A percentile compares a stretch with the other conserved stretches of the same genome.
These are phyloP conservation scores for Articulospora tetracladia DNA, from an alignment of 495 filamentous ascomycete species.

Conservation along the genomic window DNA sequence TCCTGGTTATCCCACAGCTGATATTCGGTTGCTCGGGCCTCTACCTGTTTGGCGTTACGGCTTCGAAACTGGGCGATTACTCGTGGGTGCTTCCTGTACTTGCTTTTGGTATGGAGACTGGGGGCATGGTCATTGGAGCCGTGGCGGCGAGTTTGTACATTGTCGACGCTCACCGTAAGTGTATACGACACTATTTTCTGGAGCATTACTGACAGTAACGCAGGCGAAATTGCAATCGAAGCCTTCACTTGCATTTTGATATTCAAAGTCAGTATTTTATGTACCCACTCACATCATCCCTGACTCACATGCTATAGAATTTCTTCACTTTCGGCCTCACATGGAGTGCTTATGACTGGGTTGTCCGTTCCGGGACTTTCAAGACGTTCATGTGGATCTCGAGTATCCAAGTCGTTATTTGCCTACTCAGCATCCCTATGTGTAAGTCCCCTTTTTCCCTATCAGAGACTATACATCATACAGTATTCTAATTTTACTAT, in stretches of 20 bases:
- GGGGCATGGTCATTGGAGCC: constrained; percentile 88
- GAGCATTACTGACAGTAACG: constrained; percentile 1
- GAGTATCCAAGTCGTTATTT: constrained; percentile 72
- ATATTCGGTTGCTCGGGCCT: constrained; percentile 75
- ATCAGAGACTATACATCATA: not conserved
- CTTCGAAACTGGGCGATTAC: constrained; percentile 55
- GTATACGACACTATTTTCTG: not conserved
- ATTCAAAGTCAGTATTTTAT: constrained; percentile 55
- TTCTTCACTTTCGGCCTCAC: constrained; percentile 86
- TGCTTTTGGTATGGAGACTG: constrained; percentile 73
- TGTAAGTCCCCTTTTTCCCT: constrained; percentile 49
- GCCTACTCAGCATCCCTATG: constrained; percentile 71
- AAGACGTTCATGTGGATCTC: constrained; percentile 67
- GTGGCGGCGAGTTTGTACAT: constrained; percentile 80
- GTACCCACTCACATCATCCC: not conserved
- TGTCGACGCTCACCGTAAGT: constrained; percentile 87
- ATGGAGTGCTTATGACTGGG: constrained; percentile 77
- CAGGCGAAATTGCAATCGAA: constrained; percentile 81
- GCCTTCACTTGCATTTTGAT: constrained; percentile 86
- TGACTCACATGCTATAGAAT: constrained; percentile 39
- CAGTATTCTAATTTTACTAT: not conserved
- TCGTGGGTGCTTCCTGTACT: constrained; percentile 69
- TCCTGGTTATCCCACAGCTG: constrained; percentile 77
- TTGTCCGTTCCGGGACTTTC: constrained; percentile 53
- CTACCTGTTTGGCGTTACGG: constrained; percentile 76